A percentile compares a stretch with the other conserved stretches of the same genome.
phyloP scores from a whole-genome alignment of 306 rosid genomes.

The Fragaria nilgerrensis region DNA sequence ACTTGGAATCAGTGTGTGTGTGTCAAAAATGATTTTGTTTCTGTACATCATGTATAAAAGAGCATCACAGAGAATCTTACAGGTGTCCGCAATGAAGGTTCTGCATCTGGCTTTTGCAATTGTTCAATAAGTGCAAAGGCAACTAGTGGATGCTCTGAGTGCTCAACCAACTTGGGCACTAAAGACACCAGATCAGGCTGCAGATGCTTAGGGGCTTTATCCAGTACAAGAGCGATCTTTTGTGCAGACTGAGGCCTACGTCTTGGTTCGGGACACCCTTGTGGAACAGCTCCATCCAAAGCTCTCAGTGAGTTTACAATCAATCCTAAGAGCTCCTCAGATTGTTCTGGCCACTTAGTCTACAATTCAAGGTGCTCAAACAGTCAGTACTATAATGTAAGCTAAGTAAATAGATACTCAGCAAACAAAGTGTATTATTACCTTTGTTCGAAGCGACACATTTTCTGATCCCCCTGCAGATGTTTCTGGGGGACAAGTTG shows the following conservation, averaged over 20 bases:
- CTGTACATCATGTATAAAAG: background rate
- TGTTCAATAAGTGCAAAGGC: conserved; percentile 89
- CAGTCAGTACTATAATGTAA: conserved; percentile 27
- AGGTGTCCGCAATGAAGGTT: conserved; percentile 76
- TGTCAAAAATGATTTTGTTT: background rate
- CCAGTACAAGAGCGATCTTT: conserved; percentile 88
- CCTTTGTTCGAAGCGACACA: conserved; percentile 72
- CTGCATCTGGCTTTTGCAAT: conserved; percentile 90
- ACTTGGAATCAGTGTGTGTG: background rate
- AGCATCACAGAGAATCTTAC: conserved; percentile 52
- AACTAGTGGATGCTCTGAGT: conserved; percentile 91
- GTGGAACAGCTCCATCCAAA: conserved; percentile 91
- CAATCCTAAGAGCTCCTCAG: conserved; percentile 97
- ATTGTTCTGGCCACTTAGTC: conserved; percentile 99
- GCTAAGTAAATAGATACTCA: conserved; percentile 25
- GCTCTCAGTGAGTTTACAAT: conserved; percentile 95
- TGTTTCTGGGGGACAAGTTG: conserved; percentile 80
- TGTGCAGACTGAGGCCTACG: conserved; percentile 95
- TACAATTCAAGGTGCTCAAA: conserved; percentile 33
- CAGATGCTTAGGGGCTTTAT: conserved; percentile 95
- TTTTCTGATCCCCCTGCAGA: conserved; percentile 66
- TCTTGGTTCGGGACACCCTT: conserved; percentile 97
- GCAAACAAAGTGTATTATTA: conserved; percentile 27
- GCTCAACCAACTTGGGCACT: conserved; percentile 95
- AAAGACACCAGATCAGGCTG: conserved; percentile 85